These are phyloP conservation scores for Closterium sp. DNA, from an alignment of 139 green algal genomes.

Conservation along the genomic window DNA sequence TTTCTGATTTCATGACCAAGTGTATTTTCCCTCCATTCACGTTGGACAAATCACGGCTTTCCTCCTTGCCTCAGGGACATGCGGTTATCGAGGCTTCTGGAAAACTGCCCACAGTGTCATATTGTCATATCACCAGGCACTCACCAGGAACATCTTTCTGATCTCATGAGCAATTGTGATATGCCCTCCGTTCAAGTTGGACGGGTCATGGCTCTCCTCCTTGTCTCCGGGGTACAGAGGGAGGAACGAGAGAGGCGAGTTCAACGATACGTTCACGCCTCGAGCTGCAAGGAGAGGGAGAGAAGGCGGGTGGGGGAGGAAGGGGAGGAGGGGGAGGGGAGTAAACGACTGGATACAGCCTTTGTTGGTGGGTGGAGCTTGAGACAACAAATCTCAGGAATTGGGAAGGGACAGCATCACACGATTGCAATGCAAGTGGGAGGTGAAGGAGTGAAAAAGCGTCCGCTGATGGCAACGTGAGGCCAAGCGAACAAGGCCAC, in stretches of 20 bases:
- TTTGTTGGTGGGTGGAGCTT: too few relatives aligned
- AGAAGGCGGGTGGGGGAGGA: background rate
- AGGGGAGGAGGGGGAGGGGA: background rate
- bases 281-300: background rate
- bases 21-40: too few relatives aligned
- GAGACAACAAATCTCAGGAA: too few relatives aligned
- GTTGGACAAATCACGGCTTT: too few relatives aligned
- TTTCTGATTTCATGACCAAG: too few relatives aligned
- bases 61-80: background rate
- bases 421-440: too few relatives aligned
- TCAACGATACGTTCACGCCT: background rate
- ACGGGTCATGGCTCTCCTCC: background rate
- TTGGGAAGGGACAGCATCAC: too few relatives aligned
- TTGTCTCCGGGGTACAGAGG: slow-evolving; percentile 26
- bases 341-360: background rate
- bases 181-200: slow-evolving; percentile 28
- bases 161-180: slow-evolving; percentile 48
- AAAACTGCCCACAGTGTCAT: background rate
- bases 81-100: background rate
- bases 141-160: slow-evolving; percentile 40
- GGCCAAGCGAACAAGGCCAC: background rate
- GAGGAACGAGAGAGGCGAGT: slow-evolving; percentile 19
- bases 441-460: background rate
- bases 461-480: background rate
- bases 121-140: too few relatives aligned